phyloP scores from a whole-genome alignment of 805 yeast species.

The Nakazawaea wyomingensis region DNA sequence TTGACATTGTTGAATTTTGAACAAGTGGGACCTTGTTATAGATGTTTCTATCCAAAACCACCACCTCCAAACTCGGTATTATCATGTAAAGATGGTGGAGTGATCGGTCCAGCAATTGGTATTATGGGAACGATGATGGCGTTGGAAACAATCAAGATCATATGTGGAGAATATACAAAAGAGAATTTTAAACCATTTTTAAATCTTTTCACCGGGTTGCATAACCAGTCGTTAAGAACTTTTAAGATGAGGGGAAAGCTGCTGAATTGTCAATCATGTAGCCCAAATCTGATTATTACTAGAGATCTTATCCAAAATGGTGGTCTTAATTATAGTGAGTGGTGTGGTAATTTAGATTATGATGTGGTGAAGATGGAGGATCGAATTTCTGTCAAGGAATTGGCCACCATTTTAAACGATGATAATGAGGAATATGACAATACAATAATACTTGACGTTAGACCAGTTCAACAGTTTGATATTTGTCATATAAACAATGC shows the following conservation, averaged over 20 bases:
- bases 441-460: conserved; percentile 62
- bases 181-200: conserved; percentile 64
- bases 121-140: conserved; percentile 87
- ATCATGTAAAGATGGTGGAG: conserved; percentile 91
- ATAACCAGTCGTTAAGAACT: conserved; percentile 57
- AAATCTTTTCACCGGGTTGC: conserved; percentile 62
- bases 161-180: conserved; percentile 47
- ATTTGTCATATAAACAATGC: conserved; percentile 60
- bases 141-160: conserved; percentile 72
- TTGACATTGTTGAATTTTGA: conserved; percentile 66
- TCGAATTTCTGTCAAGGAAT: conserved; percentile 42
- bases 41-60: conserved; percentile 89
- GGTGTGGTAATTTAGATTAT: conserved; percentile 63
- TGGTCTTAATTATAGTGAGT: conserved; percentile 56
- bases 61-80: conserved; percentile 81
- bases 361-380: conserved; percentile 38
- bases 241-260: conserved; percentile 78
- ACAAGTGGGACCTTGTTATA: conserved; percentile 79
- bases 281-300: conserved; percentile 46
- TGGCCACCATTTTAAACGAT: too few relatives aligned
- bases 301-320: conserved; percentile 39
- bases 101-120: conserved; percentile 95
- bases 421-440: conserved; percentile 14
- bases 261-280: conserved; percentile 58
- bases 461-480: conserved; percentile 71